Evolutionary conservation across 306 rosid genomes (phyloP).

Genomic region (Spatholobus suberectus): DNA sequence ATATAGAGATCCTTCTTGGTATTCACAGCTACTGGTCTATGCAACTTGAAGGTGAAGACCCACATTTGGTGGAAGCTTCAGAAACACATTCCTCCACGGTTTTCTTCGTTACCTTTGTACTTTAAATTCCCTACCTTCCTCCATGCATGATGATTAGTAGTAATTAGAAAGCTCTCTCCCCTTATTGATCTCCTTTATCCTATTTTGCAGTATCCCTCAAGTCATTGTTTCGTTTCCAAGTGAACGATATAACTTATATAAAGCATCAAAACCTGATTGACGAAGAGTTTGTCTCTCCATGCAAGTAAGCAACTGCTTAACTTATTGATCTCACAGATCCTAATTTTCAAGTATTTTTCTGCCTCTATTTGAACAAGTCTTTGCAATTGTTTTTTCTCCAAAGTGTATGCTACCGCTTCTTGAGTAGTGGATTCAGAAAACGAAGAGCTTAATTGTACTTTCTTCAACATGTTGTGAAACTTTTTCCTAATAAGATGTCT

Average conservation of each 20-base stretch:
- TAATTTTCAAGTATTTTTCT: constrained; percentile 24
- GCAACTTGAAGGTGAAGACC: constrained; percentile 73
- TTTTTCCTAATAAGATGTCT: not conserved
- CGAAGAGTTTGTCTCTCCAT: constrained; percentile 51
- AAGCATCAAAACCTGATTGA: constrained; percentile 51
- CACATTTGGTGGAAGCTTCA: constrained; percentile 86
- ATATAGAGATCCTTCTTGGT: constrained; percentile 8
- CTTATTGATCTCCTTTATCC: not conserved
- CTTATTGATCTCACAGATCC: not conserved
- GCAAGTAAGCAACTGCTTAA: constrained; percentile 54
- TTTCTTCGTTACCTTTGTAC: constrained; percentile 39
- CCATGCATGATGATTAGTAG: constrained; percentile 60
- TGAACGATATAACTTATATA: constrained; percentile 34
- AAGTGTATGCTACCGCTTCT: not conserved
- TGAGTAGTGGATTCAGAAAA: constrained; percentile 3
- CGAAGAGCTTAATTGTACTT: not conserved
- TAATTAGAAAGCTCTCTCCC: constrained; percentile 25
- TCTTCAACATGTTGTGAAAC: not conserved
- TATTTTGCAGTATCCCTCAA: constrained; percentile 49
- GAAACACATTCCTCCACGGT: constrained; percentile 54
- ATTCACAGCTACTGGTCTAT: constrained; percentile 41
- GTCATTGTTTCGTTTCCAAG: constrained; percentile 47
- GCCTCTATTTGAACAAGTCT: constrained; percentile 26
- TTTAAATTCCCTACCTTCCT: constrained; percentile 63
- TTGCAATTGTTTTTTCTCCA: constrained; percentile 10